Base-by-base conservation (phyloP, 108 stramenopile genomes). In the Thalassiosira profunda region DNA sequence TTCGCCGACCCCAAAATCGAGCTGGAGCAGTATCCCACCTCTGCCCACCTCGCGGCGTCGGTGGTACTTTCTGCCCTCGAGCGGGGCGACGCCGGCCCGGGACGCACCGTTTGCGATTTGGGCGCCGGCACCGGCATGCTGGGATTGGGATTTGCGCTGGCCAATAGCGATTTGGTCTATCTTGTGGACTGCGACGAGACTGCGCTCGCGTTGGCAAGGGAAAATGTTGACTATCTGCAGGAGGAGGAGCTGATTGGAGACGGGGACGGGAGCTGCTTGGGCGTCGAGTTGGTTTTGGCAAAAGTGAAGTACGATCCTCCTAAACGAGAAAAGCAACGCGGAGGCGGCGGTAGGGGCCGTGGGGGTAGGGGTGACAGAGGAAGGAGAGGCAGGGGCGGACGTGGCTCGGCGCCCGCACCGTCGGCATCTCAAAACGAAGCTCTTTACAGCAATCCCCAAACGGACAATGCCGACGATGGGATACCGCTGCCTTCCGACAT, bases 81-180 rank as follows among this genome's bases (percentile, higher is more conserved):
- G 17, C 68, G 79, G 41, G 85, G 85, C 10, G 86, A 87, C 44
- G 58, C 88, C 18, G 84, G 83, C 11, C 71, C 67, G n/a, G 86
- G 85, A 40, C 75, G 55, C 6, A 70, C 76, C 9, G 94, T 86
- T 28, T 53, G 91, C 20, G 98, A 98, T 67, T 61, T 98, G n/a
- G 97, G 98, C 29, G 97, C 93, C 65, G 98, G 98, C 2, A 98
- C 97, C 15, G 97, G 97, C 17, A 98, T 97, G 90, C 76, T 98
- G 21, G 62, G 79, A 2, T 66, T 92, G 3, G 96, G 79, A 3
- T 80, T 85, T 28, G 90, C 86, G 9, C 56, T 97, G 20, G 89
- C 96, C 3, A 88, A 90, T 18, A 74, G 67, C 48, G 79, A 74
- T 58, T 47, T 70, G 40, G 90, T 94, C 0, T 76, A 61, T 36